Conservation (phyloP, 2,329 filamentous ascomycete species). For the Bertia moriformis region DNA sequence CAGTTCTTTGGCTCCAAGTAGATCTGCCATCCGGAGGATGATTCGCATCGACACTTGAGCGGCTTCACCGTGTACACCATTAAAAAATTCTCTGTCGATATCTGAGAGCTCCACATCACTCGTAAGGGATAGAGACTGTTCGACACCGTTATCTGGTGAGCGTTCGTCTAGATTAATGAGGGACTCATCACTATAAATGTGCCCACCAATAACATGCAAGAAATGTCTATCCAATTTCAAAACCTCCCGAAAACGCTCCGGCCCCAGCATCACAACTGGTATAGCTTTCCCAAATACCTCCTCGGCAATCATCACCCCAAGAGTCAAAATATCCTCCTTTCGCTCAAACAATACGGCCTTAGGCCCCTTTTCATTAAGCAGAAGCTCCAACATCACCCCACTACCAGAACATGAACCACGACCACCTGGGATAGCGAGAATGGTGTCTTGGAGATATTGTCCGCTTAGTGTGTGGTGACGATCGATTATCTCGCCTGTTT, state of each 20-base stretch:
- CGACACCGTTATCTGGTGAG: too few species aligned
- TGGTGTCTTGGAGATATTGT: constrained; percentile 10
- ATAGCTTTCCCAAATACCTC: constrained; percentile 22
- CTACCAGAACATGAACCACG: constrained; percentile 30
- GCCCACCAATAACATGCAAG: background rate
- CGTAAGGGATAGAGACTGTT: constrained; percentile 1
- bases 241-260: constrained; percentile 5
- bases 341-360: constrained; percentile 23
- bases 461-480: constrained; percentile 23
- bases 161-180: background rate
- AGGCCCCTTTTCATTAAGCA: constrained; percentile 22
- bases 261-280: constrained; percentile 17
- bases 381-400: constrained; percentile 24
- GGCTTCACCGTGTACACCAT: constrained; percentile 16
- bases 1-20: constrained; percentile 16
- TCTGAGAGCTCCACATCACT: constrained; percentile 8
- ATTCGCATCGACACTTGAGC: constrained; percentile 19
- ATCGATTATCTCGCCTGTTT: constrained; percentile 25
- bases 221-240: background rate
- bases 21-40: constrained; percentile 17
- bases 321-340: constrained; percentile 24
- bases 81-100: constrained; percentile 11
- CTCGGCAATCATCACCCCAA: constrained; percentile 26
- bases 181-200: background rate
- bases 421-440: constrained; percentile 27